These are phyloP conservation scores for Phytophthora citricola DNA, from an alignment of 352 stramenopile species.

Conservation along the genomic window DNA sequence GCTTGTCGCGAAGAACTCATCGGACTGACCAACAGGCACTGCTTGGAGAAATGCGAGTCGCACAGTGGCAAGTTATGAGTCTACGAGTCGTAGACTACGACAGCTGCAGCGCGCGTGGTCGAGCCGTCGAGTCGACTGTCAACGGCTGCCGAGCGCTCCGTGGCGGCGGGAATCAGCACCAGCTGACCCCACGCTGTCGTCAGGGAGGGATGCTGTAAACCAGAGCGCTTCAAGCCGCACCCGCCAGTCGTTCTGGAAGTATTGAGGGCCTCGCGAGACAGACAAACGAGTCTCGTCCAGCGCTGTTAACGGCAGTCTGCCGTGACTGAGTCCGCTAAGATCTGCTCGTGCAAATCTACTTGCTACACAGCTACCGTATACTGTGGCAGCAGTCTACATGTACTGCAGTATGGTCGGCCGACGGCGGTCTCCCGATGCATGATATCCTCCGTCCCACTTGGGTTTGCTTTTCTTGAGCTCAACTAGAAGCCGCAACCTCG, in stretches of 20 bases:
- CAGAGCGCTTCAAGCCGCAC: neutral
- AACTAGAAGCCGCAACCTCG: neutral
- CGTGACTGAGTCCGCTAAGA: slow-evolving; percentile 19
- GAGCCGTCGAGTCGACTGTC: no score
- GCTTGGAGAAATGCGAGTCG: no score
- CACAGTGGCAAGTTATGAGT: neutral
- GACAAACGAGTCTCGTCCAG: slow-evolving; percentile 1
- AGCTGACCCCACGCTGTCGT: slow-evolving; percentile 23
- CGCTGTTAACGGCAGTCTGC: neutral
- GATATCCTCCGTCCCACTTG: slow-evolving; percentile 23
- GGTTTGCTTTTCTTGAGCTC: slow-evolving; percentile 9
- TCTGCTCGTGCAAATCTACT: slow-evolving; percentile 25
- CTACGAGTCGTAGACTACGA: no score
- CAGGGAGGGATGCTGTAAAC: slow-evolving; percentile 18
- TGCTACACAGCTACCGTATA: slow-evolving; percentile 1
- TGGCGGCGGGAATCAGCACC: slow-evolving; percentile 20
- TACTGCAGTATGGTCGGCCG: neutral
- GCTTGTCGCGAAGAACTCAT: neutral
- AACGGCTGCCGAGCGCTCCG: slow-evolving; percentile 7
- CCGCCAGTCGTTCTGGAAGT: slow-evolving; percentile 4
- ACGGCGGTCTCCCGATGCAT: neutral
- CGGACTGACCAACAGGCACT: no score
- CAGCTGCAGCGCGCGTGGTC: neutral
- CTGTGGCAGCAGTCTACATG: neutral
- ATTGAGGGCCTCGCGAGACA: neutral